Percentiles rank a stretch among this genome's conserved stretches.
These are phyloP conservation scores for Boehmeria nivea DNA, from an alignment of 306 rosid genomes.

Conservation along the genomic window DNA sequence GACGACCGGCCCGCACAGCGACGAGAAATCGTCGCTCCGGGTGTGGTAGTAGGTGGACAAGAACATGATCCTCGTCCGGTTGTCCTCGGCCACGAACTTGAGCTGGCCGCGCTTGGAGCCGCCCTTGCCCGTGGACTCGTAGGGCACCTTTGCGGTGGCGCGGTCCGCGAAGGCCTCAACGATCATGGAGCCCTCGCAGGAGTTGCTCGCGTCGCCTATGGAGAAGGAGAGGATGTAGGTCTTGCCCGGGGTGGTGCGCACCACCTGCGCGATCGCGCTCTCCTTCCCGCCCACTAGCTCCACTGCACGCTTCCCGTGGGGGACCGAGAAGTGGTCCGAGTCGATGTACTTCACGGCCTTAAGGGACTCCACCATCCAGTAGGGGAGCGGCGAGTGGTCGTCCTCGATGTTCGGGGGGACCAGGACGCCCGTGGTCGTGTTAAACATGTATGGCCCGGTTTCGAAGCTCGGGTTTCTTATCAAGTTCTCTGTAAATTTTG, in stretches of 20 bases:
- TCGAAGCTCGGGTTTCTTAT: constrained; percentile 80
- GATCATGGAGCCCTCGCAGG: constrained; percentile 85
- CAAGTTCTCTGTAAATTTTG: constrained; percentile 55
- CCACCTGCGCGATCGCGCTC: constrained; percentile 89
- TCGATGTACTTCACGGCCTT: constrained; percentile 96
- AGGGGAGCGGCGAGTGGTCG: constrained; percentile 86
- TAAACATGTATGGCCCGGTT: constrained; percentile 76
- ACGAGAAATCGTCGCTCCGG: constrained; percentile 91
- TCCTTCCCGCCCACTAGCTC: constrained; percentile 92
- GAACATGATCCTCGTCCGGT: constrained; percentile 67
- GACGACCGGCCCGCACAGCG: constrained; percentile 91
- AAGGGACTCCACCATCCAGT: constrained; percentile 96
- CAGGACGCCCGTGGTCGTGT: constrained; percentile 80
- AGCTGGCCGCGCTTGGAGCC: constrained; percentile 79
- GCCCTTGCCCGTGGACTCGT: constrained; percentile 82
- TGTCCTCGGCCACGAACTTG: constrained; percentile 49
- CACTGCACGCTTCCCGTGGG: constrained; percentile 67
- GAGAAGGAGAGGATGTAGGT: constrained; percentile 65
- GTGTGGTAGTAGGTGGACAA: constrained; percentile 77
- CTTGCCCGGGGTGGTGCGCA: constrained; percentile 62
- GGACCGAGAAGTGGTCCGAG: constrained; percentile 72
- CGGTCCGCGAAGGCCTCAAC: constrained; percentile 83
- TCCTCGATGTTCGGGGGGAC: constrained; percentile 95
- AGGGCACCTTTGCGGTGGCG: constrained; percentile 73
- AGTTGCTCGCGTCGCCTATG: constrained; percentile 83